phyloP scores from a whole-genome alignment of 2,329 filamentous ascomycete species.

The Aspergillus ochraceus region DNA sequence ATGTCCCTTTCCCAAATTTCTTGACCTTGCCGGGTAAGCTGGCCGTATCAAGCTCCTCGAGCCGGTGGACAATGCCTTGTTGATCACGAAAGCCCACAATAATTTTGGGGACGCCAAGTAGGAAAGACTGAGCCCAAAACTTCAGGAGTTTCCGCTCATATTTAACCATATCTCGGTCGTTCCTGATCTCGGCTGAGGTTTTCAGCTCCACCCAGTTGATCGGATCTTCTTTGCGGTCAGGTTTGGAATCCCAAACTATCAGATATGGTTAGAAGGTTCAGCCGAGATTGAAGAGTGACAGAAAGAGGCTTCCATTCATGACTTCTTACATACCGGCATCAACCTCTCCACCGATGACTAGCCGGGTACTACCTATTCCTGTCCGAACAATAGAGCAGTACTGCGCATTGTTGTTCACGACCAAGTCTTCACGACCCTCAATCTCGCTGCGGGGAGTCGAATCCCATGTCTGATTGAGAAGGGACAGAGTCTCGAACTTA shows the following conservation, averaged over 20 bases:
- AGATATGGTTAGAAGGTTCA: neutral
- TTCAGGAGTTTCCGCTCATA: slow-evolving; percentile 91
- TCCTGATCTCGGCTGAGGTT: slow-evolving; percentile 72
- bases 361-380: slow-evolving; percentile 70
- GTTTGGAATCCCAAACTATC: slow-evolving; percentile 80
- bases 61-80: slow-evolving; percentile 66
- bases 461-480: slow-evolving; percentile 73
- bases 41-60: slow-evolving; percentile 79
- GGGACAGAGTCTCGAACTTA: slow-evolving; percentile 88
- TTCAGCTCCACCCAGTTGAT: slow-evolving; percentile 96
- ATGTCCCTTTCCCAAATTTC: slow-evolving; percentile 63
- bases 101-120: slow-evolving; percentile 88
- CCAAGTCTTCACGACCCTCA: slow-evolving; percentile 67
- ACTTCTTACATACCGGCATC: slow-evolving; percentile 66
- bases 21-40: slow-evolving; percentile 75
- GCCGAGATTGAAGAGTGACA: no score
- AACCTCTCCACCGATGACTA: slow-evolving; percentile 90
- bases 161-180: slow-evolving; percentile 66
- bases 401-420: slow-evolving; percentile 87
- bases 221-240: slow-evolving; percentile 61
- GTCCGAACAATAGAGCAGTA: slow-evolving; percentile 95
- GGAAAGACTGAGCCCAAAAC: slow-evolving; percentile 95
- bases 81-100: slow-evolving; percentile 83
- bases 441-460: slow-evolving; percentile 74
- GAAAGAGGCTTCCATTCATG: no score